Evolutionary conservation across 331 rosid species (phyloP).

Genomic region (Quercus phellos): DNA sequence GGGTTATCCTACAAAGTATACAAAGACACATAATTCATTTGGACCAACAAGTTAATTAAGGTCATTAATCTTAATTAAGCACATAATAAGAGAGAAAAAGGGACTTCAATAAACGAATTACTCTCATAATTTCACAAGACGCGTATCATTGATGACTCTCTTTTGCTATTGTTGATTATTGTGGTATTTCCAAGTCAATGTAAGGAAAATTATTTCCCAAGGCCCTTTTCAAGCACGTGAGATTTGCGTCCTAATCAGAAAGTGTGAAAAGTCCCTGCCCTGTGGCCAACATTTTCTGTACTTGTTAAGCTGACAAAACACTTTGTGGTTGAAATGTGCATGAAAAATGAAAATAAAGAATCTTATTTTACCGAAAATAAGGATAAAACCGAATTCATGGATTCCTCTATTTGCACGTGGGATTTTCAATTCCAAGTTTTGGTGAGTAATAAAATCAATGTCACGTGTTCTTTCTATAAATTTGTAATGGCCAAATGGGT

Average conservation of each 20-base stretch:
- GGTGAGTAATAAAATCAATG: neutral
- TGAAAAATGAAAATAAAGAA: neutral
- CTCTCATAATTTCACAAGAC: neutral
- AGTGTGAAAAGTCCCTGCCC: neutral
- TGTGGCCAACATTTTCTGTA: neutral
- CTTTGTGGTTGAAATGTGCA: neutral
- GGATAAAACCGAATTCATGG: neutral
- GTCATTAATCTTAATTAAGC: neutral
- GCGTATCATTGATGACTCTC: neutral
- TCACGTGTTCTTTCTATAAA: neutral
- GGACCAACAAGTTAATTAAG: neutral
- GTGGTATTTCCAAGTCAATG: no score
- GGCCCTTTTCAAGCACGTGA: conserved; percentile 2
- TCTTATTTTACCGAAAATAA: neutral
- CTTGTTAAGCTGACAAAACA: neutral
- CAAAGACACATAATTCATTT: no score
- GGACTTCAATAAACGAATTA: neutral
- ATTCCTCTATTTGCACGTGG: conserved; percentile 1
- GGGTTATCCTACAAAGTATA: no score
- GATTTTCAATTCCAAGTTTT: neutral
- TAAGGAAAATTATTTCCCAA: neutral
- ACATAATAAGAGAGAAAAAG: neutral
- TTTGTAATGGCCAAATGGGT: neutral
- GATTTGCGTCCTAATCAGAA: neutral
- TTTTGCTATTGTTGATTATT: neutral